phyloP scores from a whole-genome alignment of 495 filamentous ascomycete species.

The Annulohypoxylon maeteangense region DNA sequence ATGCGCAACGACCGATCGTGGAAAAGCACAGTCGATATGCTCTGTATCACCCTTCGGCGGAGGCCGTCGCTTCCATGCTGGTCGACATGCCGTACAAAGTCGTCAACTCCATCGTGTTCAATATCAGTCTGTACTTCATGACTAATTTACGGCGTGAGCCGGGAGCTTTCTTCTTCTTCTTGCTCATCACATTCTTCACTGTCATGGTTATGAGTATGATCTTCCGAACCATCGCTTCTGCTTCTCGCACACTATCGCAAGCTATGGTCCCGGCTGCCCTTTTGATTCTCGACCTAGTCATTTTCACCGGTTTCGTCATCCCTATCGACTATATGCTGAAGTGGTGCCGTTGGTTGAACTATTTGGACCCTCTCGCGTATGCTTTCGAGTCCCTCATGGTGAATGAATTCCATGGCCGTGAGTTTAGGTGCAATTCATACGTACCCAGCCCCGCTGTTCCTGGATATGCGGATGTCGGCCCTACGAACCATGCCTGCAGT shows the following conservation, averaged over 20 bases:
- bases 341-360: conserved; percentile 91
- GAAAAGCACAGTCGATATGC: conserved; percentile 92
- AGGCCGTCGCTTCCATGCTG: conserved; percentile 85
- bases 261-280: conserved; percentile 86
- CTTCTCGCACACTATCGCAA: conserved; percentile 80
- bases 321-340: conserved; percentile 78
- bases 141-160: conserved; percentile 81
- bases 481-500: conserved; percentile 65
- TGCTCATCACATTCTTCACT: conserved; percentile 74
- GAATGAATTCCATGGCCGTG: conserved; percentile 81
- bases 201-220: conserved; percentile 80
- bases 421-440: conserved; percentile 70
- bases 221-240: conserved; percentile 85
- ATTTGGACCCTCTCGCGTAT: conserved; percentile 85
- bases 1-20: conserved; percentile 88
- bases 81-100: conserved; percentile 81
- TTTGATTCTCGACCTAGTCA: conserved; percentile 82
- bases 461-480: conserved; percentile 58
- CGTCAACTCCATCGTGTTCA: conserved; percentile 60
- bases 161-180: conserved; percentile 83
- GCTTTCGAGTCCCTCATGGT: conserved; percentile 90
- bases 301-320: conserved; percentile 92
- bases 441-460: conserved; percentile 63
- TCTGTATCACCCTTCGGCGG: conserved; percentile 90
- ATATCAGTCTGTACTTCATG: conserved; percentile 88